Percentiles rank a stretch among this genome's conserved stretches.
phyloP scores from a whole-genome alignment of 345 rosid genomes.

The Viola odorata region DNA sequence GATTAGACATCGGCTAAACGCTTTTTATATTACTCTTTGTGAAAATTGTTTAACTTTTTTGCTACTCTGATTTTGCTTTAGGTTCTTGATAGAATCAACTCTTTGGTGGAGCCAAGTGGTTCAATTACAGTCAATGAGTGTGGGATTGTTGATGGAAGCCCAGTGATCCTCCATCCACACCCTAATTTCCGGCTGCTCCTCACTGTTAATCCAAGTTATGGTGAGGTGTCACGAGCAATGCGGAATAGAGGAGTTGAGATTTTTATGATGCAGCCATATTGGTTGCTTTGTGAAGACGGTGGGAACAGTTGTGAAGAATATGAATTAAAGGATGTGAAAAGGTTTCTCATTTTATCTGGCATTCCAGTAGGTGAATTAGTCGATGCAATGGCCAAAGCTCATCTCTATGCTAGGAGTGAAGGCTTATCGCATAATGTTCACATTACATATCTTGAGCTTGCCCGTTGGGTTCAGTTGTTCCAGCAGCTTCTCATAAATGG shows the following conservation, averaged over 20 bases:
- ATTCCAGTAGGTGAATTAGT: conserved; percentile 57
- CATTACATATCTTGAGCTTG: conserved; percentile 78
- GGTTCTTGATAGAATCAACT: conserved; percentile 98
- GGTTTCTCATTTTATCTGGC: conserved; percentile 71
- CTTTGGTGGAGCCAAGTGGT: conserved; percentile 88
- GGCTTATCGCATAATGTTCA: conserved; percentile 42
- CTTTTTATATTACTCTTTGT: neutral
- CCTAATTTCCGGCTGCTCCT: conserved; percentile 84
- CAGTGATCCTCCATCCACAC: conserved; percentile 70
- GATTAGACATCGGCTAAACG: neutral
- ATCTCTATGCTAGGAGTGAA: conserved; percentile 55
- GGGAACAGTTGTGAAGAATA: conserved; percentile 38
- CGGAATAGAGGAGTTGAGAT: conserved; percentile 96
- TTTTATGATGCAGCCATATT: conserved; percentile 85
- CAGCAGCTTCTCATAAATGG: conserved; percentile 73
- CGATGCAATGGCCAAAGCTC: conserved; percentile 84
- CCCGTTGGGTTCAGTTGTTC: conserved; percentile 77
- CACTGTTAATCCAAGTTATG: conserved; percentile 76
- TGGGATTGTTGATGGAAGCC: conserved; percentile 81
- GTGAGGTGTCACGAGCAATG: conserved; percentile 97
- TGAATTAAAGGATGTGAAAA: conserved; percentile 53
- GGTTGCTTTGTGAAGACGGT: conserved; percentile 50
- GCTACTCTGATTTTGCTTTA: conserved; percentile 17
- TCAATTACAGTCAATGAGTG: conserved; percentile 84
- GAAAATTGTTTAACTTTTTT: conserved; percentile 4